A percentile compares a stretch with the other conserved stretches of the same genome.
These are phyloP conservation scores for Cryoendolithus antarcticus DNA, from an alignment of 2,329 filamentous ascomycete genomes.

Conservation along the genomic window DNA sequence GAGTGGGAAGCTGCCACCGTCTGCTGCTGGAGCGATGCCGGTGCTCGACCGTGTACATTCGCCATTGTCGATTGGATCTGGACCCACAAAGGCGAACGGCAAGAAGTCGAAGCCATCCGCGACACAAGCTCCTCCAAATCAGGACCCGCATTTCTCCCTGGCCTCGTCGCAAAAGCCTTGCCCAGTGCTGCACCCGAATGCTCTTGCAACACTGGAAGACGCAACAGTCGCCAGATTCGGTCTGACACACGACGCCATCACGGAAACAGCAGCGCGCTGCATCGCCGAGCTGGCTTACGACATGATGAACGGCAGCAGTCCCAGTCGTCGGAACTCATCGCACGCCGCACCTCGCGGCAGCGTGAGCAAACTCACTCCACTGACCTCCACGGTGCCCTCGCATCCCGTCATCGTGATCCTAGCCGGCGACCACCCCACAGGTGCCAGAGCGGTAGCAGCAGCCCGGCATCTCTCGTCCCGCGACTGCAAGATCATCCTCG, in stretches of 20 bases:
- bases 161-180: conserved; percentile 42
- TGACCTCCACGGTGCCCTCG: conserved; percentile 28
- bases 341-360: conserved; percentile 41
- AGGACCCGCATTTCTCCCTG: conserved; percentile 37
- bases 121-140: conserved; percentile 1
- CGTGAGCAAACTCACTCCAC: conserved; percentile 45
- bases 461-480: conserved; percentile 79
- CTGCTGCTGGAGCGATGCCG: conserved; percentile 14
- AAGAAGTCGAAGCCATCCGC: conserved; percentile 2
- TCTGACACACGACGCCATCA: conserved; percentile 77
- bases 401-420: conserved; percentile 58
- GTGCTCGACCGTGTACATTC: conserved; percentile 18
- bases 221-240: conserved; percentile 79
- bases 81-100: conserved; percentile 12
- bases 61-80: conserved; percentile 17
- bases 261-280: conserved; percentile 79
- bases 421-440: conserved; percentile 91
- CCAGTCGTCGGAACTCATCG: conserved; percentile 13
- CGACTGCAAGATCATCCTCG: conserved; percentile 67
- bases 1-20: conserved; percentile 9
- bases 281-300: conserved; percentile 70
- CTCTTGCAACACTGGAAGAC: conserved; percentile 87
- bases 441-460: conserved; percentile 71
- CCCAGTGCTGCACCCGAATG: conserved; percentile 53
- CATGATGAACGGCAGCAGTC: conserved; percentile 13